A percentile compares a stretch with the other conserved stretches of the same genome.
These are phyloP conservation scores for Triticum turgidum DNA, from an alignment of 176 grass and related monocot species.

Conservation along the genomic window DNA sequence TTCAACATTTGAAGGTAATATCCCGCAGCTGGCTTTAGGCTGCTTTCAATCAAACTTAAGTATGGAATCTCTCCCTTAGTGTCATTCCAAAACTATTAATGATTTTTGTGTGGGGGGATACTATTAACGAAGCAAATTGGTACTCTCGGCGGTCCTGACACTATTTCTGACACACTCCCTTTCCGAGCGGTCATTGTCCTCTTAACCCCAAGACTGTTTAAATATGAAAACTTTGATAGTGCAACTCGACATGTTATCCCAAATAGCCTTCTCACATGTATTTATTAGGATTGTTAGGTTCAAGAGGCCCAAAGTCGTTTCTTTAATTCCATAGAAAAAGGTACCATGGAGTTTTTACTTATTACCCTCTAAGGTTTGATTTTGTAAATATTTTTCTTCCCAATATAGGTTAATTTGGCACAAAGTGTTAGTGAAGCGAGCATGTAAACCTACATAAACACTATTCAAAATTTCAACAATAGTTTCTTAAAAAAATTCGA, in stretches of 20 bases:
- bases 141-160: neutral
- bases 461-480: too few species aligned
- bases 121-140: neutral
- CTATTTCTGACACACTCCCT: neutral
- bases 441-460: neutral
- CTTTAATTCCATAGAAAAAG: too few species aligned
- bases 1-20: neutral
- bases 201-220: neutral
- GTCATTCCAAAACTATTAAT: neutral
- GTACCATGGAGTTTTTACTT: too few species aligned
- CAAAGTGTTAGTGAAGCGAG: neutral
- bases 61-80: neutral
- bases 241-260: neutral
- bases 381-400: neutral
- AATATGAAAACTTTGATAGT: neutral
- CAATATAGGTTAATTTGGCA: neutral
- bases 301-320: too few species aligned
- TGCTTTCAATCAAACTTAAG: neutral
- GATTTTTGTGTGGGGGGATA: too few species aligned
- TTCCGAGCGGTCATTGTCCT: neutral
- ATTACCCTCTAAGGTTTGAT: neutral
- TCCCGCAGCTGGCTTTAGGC: neutral
- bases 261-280: neutral
- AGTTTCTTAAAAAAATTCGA: accelerated
- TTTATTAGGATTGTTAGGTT: too few species aligned